Evolutionary conservation across 2,329 filamentous ascomycete species (phyloP).

Genomic region (Sarocladium kiliense): DNA sequence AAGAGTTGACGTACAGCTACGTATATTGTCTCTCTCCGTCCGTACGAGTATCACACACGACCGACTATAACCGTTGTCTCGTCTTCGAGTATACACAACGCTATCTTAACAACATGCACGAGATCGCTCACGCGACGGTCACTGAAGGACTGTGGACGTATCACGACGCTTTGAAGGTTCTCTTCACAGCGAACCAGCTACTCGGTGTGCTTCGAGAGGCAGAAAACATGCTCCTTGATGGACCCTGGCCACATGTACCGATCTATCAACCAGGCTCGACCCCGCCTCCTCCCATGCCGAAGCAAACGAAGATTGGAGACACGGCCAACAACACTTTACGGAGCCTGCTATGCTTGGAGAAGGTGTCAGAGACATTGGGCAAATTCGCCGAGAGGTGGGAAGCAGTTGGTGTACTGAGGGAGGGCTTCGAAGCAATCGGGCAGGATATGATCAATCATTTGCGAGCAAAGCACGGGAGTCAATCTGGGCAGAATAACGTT

Average conservation of each 20-base stretch:
- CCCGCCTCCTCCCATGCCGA: constrained; percentile 47
- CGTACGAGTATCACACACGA: constrained; percentile 64
- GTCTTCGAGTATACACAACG: constrained; percentile 83
- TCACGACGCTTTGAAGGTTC: constrained; percentile 80
- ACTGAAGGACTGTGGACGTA: constrained; percentile 73
- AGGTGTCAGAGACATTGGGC: constrained; percentile 47
- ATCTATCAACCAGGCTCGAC: constrained; percentile 41
- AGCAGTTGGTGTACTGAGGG: constrained; percentile 47
- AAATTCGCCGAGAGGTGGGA: constrained; percentile 58
- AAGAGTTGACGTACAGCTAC: constrained; percentile 87
- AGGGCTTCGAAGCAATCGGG: constrained; percentile 47
- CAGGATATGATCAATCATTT: constrained; percentile 39
- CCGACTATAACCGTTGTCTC: constrained; percentile 70
- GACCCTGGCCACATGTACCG: constrained; percentile 23
- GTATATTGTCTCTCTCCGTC: constrained; percentile 85
- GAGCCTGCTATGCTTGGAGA: constrained; percentile 50
- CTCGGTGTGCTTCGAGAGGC: constrained; percentile 55
- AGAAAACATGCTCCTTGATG: constrained; percentile 51
- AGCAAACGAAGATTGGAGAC: neutral
- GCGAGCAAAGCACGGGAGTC: constrained; percentile 22
- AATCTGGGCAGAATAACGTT: constrained; percentile 12
- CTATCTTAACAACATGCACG: constrained; percentile 72
- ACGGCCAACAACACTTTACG: constrained; percentile 20
- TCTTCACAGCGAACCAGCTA: constrained; percentile 65
- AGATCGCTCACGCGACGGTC: constrained; percentile 54